Conservation (phyloP, 2,329 filamentous ascomycete species). For the Xylariales sp. region DNA sequence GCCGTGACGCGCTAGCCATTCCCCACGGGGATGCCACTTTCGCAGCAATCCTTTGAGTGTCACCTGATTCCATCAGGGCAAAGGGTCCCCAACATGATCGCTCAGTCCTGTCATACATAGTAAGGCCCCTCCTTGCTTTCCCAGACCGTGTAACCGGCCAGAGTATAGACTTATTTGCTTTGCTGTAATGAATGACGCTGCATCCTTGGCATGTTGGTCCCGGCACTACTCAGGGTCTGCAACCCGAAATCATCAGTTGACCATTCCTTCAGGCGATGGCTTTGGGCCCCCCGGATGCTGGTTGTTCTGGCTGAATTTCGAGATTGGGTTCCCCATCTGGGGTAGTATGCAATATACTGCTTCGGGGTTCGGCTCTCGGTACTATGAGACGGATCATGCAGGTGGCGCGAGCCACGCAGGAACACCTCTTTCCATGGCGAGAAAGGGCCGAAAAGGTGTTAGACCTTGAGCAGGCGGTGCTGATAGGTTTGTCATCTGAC, state of each 20-base stretch:
- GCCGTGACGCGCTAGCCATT: conserved; percentile 4
- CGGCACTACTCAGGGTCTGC: not conserved
- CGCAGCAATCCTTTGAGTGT: not conserved
- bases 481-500: no score
- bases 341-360: not conserved
- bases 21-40: conserved; percentile 3
- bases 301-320: not conserved
- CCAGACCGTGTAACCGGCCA: not conserved
- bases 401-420: not conserved
- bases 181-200: conserved; percentile 1
- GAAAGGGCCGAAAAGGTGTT: not conserved
- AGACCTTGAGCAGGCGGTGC: no score
- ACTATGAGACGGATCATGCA: not conserved
- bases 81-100: not conserved
- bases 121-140: no score
- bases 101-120: not conserved
- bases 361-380: no score
- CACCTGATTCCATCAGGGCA: no score
- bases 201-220: not conserved
- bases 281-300: not conserved
- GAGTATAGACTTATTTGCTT: not conserved
- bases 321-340: not conserved
- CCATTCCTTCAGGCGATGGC: no score
- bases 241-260: not conserved
- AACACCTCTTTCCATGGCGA: not conserved